These are phyloP conservation scores for Triticum timopheevii DNA, from an alignment of 176 grass and related monocot species.

Conservation along the genomic window DNA sequence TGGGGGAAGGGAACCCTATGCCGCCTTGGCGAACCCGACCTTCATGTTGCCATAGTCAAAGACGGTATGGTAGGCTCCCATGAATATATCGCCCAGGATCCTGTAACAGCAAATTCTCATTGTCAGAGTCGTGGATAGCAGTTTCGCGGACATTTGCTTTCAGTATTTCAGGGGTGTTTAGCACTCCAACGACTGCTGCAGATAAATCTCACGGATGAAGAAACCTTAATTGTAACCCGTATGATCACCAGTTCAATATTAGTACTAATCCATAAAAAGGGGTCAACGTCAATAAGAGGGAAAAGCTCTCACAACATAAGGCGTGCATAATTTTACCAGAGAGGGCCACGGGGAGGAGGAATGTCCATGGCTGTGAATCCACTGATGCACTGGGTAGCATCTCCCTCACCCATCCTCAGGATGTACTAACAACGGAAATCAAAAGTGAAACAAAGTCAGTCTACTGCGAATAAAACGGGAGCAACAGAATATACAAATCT, in stretches of 20 bases:
- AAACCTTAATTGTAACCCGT: background rate
- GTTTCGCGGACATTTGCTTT: background rate
- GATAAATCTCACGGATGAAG: background rate
- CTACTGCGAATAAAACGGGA: background rate
- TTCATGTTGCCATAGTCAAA: constrained; percentile 88
- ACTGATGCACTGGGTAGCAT: constrained; percentile 69
- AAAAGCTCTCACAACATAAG: background rate
- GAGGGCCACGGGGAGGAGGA: constrained; percentile 72
- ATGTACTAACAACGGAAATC: constrained; percentile 56
- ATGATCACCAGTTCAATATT: no score
- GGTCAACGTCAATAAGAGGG: no score
- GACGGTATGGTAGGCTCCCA: constrained; percentile 92
- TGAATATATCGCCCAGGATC: constrained; percentile 93
- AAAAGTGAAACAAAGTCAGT: background rate
- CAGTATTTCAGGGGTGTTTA: background rate
- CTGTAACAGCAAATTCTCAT: constrained; percentile 18
- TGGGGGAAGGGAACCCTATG: constrained; percentile 26
- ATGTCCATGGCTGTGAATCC: constrained; percentile 84
- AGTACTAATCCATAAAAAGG: background rate
- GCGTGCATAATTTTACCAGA: constrained; percentile 56
- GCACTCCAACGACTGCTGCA: background rate
- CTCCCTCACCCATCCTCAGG: constrained; percentile 60
- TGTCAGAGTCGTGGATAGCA: background rate
- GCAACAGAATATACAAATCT: background rate
- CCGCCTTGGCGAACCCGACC: constrained; percentile 75